Evolutionary conservation across 305 asterid species (phyloP), one percentile per base, ranked within the genome.

Genomic region (Rubia peregrina): DNA sequence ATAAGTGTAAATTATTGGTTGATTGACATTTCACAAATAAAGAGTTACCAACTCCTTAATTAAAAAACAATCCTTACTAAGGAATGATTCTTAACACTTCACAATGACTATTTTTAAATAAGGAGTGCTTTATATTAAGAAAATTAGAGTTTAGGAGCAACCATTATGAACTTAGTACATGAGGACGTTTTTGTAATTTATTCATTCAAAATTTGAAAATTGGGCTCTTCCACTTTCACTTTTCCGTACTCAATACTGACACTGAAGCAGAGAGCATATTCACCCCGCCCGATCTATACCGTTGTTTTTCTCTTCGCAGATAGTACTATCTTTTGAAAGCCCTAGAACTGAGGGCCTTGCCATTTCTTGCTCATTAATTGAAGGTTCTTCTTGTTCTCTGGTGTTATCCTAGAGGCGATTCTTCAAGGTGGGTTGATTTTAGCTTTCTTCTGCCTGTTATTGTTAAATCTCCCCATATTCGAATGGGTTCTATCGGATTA

Each of bases 341-440:
- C 5, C 51, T 12, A 46, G 22, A 51, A 51, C 12, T 7, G 5
- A 51, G 16, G 59, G n/a, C 6, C 21, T 9, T 51, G 59, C 6
- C 21, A 51, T 26, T 26, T 60, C 64, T 30, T 61, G 8, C 65
- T 30, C 42, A 30, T 26, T 11, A 26, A 61, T 61, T 12, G 42
- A 61, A 30, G 42, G 19, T 12, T 7, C 30, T 61, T 57, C 17
- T 57, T 21, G 9, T 57, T 56, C 63, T 57, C 63, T 57, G 36
- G 1, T 57, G 9, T 9, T 22, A 14, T 21, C 41, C 65, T 9
- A 16, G 13, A 9, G 65, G 65, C 7, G 42, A 24, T 61, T 21
- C 65, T 61, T 61, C 65, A 14, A 61, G 65, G 43, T 61, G 65
- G 30, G 65, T 30, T 61, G 4, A 61, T 61, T 33, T 42, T 30